Evolutionary conservation across 768 basidiomycete species (phyloP), one percentile per base, ranked within the genome.

Genomic region (Chalciporus sphaerocephalus): DNA sequence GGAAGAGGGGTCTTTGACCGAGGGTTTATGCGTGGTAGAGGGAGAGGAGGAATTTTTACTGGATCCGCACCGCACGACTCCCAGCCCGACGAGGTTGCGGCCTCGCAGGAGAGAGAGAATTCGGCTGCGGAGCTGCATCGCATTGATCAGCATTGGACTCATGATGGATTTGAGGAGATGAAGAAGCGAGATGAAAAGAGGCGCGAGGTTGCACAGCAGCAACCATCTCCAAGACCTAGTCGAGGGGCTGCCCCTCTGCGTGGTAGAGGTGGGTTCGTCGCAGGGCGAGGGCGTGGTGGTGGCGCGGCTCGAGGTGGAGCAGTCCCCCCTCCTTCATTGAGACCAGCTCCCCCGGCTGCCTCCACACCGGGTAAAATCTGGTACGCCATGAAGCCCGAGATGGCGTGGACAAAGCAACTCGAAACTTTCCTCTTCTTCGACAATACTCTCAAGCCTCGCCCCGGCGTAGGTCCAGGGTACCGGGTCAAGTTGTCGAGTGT

Each of bases 111-210:
- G 27, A 58, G 57, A 35, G 57, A 56, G 27, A 58, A 37, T 18
- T 34, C 40, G 1, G 36, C 52, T 40, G 18, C 45, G 27, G 69
- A 74, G 20, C 52, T 78, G 5, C 79, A 81, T 4, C 81, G 80
- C 11, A 75, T 85, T 34, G 86, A 90, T 50, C 77, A 73, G 28
- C 63, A 78, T 3, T 92, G 91, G 91, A 82, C 76, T 0, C 91
- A 93, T 59, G 89, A 91, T 59, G 89, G 90, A 2, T 94, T 84
- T 52, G 89, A 92, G 64, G 88, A 94, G 69, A 79, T 92, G 79
- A 88, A 81, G 66, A 74, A 74, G 43, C 77, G 76, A 54, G 89
- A 91, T 48, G 85, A 89, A 47, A 73, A 74, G 42, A 68, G 68
- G 30, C 56, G 62, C 6, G 64, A 60, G 37, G 51, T 52, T 8